A percentile compares a stretch with the other conserved stretches of the same genome.
Evolutionary conservation across 306 rosid genomes (phyloP).

Genomic region (Pterocarpus santalinus): DNA sequence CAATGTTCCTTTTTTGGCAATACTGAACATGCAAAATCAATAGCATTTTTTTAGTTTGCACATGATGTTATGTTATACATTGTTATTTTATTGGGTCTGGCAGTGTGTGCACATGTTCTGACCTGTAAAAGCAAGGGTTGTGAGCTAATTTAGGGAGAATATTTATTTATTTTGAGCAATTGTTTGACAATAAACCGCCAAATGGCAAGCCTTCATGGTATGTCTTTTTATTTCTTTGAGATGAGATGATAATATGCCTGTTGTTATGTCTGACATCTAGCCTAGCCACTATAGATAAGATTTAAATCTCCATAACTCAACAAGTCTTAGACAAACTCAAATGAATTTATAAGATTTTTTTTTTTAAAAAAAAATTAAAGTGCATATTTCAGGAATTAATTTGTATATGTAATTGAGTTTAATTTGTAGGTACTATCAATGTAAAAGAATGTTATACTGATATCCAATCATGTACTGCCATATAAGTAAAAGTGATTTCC

Average conservation of each 20-base stretch:
- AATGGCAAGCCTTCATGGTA: background rate
- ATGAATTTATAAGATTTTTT: background rate
- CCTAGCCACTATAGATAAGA: background rate
- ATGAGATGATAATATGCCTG: background rate
- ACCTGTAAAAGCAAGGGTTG: slow-evolving; percentile 38
- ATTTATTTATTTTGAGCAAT: slow-evolving; percentile 32
- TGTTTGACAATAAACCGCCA: slow-evolving; percentile 42
- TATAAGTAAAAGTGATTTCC: no score
- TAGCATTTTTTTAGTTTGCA: background rate
- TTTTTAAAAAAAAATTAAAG: background rate
- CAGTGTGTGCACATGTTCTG: slow-evolving; percentile 29
- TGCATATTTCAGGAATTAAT: background rate
- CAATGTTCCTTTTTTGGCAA: slow-evolving; percentile 33
- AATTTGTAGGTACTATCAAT: no score
- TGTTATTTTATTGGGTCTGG: slow-evolving; percentile 39
- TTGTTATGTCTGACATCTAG: background rate
- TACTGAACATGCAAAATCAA: slow-evolving; percentile 31
- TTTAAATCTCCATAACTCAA: background rate
- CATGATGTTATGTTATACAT: slow-evolving; percentile 14
- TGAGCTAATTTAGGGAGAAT: slow-evolving; percentile 22
- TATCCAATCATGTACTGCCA: no score
- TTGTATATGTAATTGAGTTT: no score
- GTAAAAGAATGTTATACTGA: no score
- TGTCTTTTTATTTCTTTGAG: background rate
- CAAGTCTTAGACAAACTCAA: background rate